Conservation (phyloP, 2,329 filamentous ascomycete genomes). For the Aspergillus fischeri region DNA sequence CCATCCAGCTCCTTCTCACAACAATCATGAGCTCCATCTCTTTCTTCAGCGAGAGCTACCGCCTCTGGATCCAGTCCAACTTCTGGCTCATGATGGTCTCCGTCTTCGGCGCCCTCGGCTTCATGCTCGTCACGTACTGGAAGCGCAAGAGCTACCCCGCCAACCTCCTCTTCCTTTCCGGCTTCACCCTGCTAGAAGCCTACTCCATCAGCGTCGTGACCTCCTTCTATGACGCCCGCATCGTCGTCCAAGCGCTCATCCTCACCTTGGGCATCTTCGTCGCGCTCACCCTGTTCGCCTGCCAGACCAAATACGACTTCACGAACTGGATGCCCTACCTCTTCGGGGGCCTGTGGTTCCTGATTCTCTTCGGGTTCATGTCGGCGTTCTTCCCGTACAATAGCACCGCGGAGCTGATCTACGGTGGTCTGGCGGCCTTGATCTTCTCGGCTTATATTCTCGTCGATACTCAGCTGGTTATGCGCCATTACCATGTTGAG, state of each 20-base stretch:
- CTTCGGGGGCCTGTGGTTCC: conserved; percentile 82
- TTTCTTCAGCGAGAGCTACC: conserved; percentile 79
- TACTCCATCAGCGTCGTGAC: conserved; percentile 92
- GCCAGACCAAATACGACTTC: conserved; percentile 98
- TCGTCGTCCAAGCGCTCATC: conserved; percentile 86
- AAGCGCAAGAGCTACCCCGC: conserved; percentile 93
- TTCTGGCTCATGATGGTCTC: conserved; percentile 82
- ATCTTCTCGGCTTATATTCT: conserved; percentile 94
- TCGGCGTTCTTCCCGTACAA: conserved; percentile 80
- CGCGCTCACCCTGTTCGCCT: conserved; percentile 73
- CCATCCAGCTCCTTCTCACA: conserved; percentile 86
- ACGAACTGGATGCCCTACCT: conserved; percentile 96
- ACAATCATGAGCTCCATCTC: conserved; percentile 74
- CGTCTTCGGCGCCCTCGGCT: conserved; percentile 75
- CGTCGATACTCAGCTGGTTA: conserved; percentile 91
- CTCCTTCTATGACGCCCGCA: conserved; percentile 76
- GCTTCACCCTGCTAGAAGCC: conserved; percentile 87
- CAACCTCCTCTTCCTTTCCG: conserved; percentile 86
- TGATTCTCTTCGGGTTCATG: conserved; percentile 93
- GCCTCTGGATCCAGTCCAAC: conserved; percentile 79
- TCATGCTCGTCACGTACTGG: conserved; percentile 88
- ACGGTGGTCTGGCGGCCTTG: conserved; percentile 74
- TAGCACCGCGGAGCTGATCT: conserved; percentile 77
- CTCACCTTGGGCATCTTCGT: conserved; percentile 70
- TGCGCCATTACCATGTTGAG: conserved; percentile 95